Evolutionary conservation across 2,329 filamentous ascomycete species (phyloP).

Genomic region (Venturia pyrina): DNA sequence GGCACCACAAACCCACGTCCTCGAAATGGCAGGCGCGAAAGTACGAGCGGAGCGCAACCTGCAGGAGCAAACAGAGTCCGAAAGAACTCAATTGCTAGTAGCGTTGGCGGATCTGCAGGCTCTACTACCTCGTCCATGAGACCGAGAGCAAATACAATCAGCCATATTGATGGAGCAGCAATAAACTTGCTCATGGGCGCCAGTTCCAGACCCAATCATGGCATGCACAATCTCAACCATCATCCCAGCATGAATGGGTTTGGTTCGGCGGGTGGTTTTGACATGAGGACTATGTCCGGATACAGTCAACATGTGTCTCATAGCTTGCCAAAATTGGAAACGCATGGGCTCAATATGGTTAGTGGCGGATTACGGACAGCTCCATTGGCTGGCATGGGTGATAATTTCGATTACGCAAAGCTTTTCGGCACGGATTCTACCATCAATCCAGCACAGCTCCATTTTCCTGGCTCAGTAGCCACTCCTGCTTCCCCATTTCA

Average conservation of each 20-base stretch:
- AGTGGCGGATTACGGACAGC: constrained; percentile 67
- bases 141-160: constrained; percentile 90
- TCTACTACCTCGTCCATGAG: constrained; percentile 53
- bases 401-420: constrained; percentile 58
- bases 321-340: constrained; percentile 74
- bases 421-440: constrained; percentile 58
- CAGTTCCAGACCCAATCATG: constrained; percentile 40
- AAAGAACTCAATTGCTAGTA: constrained; percentile 79
- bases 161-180: constrained; percentile 71
- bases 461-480: constrained; percentile 73
- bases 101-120: constrained; percentile 36
- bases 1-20: constrained; percentile 79
- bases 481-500: constrained; percentile 41
- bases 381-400: constrained; percentile 52
- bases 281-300: constrained; percentile 64
- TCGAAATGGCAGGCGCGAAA: constrained; percentile 66
- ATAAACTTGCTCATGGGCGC: constrained; percentile 59
- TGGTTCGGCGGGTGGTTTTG: constrained; percentile 43
- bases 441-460: constrained; percentile 59
- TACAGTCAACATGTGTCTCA: constrained; percentile 56
- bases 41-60: constrained; percentile 61
- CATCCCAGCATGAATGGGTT: constrained; percentile 67
- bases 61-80: constrained; percentile 64
- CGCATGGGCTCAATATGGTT: constrained; percentile 60
- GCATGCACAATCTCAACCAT: constrained; percentile 49